phyloP scores from a whole-genome alignment of 352 stramenopile species.

The Phytophthora sp. region DNA sequence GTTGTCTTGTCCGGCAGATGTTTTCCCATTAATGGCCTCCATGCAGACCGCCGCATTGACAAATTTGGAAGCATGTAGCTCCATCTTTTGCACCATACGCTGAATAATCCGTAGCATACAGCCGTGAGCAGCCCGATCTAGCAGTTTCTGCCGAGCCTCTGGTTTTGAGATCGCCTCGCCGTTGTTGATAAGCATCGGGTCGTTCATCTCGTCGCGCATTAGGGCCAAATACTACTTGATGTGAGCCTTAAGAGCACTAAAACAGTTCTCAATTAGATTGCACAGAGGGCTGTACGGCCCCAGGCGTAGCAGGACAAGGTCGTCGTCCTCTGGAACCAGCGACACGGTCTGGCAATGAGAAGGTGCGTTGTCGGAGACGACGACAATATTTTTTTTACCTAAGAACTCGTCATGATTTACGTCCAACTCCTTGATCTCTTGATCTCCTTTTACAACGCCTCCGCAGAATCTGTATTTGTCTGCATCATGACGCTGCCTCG shows the following conservation, averaged over 20 bases:
- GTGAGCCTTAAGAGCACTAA: constrained; percentile 7
- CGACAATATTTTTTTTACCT: constrained; percentile 31
- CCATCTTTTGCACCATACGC: neutral
- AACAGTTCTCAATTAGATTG: constrained; percentile 33
- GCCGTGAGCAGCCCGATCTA: neutral
- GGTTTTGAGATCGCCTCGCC: neutral
- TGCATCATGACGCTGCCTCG: constrained; percentile 31
- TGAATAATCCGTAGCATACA: neutral
- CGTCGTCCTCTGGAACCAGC: neutral
- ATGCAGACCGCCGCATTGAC: neutral
- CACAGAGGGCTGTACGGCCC: constrained; percentile 25
- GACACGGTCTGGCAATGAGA: constrained; percentile 15
- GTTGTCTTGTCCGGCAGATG: neutral
- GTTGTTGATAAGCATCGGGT: neutral
- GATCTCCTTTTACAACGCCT: constrained; percentile 2
- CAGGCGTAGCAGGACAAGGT: constrained; percentile 25
- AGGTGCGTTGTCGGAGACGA: constrained; percentile 31
- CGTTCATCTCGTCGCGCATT: neutral
- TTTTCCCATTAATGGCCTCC: neutral
- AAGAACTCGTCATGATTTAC: constrained; percentile 3
- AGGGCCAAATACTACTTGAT: constrained; percentile 13
- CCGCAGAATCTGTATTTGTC: constrained; percentile 19
- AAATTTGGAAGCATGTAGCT: constrained; percentile 1
- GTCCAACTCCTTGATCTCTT: constrained; percentile 9
- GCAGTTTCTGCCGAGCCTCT: neutral